phyloP scores from a whole-genome alignment of 2,329 filamentous ascomycete species.

The Phyllachora maydis region DNA sequence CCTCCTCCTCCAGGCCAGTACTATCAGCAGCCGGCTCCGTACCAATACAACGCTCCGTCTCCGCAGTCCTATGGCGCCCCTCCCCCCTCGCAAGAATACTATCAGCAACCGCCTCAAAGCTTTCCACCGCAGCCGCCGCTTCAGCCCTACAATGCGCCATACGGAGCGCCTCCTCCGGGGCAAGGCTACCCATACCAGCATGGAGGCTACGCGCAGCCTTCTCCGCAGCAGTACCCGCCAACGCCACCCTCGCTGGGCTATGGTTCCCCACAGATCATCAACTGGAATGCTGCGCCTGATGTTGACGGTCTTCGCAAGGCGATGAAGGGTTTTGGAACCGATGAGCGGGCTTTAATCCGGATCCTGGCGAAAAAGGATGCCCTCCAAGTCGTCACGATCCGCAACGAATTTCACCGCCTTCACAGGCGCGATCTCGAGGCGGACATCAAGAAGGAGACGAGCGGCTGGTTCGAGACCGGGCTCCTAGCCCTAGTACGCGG shows the following conservation, averaged over 20 bases:
- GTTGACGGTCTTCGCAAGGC: constrained; percentile 55
- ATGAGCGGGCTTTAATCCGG: constrained; percentile 58
- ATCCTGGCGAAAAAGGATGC: constrained; percentile 56
- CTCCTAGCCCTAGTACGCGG: constrained; percentile 59
- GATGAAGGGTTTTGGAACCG: constrained; percentile 83
- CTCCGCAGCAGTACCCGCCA: constrained; percentile 18
- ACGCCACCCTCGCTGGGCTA: constrained; percentile 57
- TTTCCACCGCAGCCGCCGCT: constrained; percentile 9
- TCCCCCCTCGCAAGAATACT: not conserved
- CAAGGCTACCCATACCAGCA: constrained; percentile 4
- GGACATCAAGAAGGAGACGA: constrained; percentile 61
- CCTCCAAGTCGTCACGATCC: constrained; percentile 50
- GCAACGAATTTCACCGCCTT: constrained; percentile 41
- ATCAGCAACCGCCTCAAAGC: not conserved
- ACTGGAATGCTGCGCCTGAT: constrained; percentile 46
- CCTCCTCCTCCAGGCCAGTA: not conserved
- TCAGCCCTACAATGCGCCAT: constrained; percentile 11
- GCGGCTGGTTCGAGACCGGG: constrained; percentile 52
- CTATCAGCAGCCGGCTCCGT: not conserved
- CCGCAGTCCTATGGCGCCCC: too few relatives aligned
- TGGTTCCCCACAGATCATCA: constrained; percentile 45
- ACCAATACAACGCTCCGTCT: too few relatives aligned
- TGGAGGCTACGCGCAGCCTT: constrained; percentile 9
- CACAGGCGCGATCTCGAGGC: constrained; percentile 49
- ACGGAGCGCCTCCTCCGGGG: constrained; percentile 4